A percentile compares a stretch with the other conserved stretches of the same genome.
Evolutionary conservation across 2,329 filamentous ascomycete genomes (phyloP).

Genomic region (Cladophialophora psammophila): DNA sequence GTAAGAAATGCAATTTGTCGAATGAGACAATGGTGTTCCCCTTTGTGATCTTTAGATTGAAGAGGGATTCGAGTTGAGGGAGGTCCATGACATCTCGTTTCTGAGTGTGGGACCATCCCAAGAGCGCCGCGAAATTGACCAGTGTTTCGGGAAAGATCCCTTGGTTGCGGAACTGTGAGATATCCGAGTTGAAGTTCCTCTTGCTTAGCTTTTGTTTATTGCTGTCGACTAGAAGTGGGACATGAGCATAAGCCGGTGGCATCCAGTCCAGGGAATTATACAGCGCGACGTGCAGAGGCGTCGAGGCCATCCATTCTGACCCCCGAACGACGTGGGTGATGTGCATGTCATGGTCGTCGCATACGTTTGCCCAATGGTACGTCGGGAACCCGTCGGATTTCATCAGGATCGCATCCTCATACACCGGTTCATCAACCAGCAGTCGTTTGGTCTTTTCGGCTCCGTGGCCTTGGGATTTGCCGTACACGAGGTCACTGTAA

Average conservation of each 20-base stretch:
- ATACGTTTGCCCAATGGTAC: slow-evolving; percentile 96
- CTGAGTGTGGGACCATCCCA: slow-evolving; percentile 79
- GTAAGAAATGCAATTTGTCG: slow-evolving; percentile 81
- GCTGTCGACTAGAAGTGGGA: slow-evolving; percentile 74
- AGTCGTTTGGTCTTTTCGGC: slow-evolving; percentile 57
- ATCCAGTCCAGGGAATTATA: slow-evolving; percentile 80
- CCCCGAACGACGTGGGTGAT: slow-evolving; percentile 96
- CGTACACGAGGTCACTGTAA: slow-evolving; percentile 83
- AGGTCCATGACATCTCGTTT: slow-evolving; percentile 76
- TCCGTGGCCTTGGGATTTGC: slow-evolving; percentile 59
- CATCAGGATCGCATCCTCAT: slow-evolving; percentile 85
- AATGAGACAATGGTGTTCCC: slow-evolving; percentile 85
- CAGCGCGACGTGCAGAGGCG: slow-evolving; percentile 77
- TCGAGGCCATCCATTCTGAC: slow-evolving; percentile 95
- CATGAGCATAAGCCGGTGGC: slow-evolving; percentile 78
- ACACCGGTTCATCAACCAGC: slow-evolving; percentile 57
- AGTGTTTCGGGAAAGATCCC: slow-evolving; percentile 70
- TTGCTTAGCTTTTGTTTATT: slow-evolving; percentile 86
- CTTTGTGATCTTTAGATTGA: slow-evolving; percentile 86
- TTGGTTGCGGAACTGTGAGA: slow-evolving; percentile 63
- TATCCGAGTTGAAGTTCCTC: slow-evolving; percentile 72
- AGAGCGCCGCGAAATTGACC: slow-evolving; percentile 82
- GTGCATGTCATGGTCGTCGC: slow-evolving; percentile 93
- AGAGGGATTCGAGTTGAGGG: slow-evolving; percentile 73
- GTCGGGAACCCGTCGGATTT: slow-evolving; percentile 94